These are phyloP conservation scores for Xylaria digitata DNA, from an alignment of 2,329 filamentous ascomycete species.

Conservation along the genomic window DNA sequence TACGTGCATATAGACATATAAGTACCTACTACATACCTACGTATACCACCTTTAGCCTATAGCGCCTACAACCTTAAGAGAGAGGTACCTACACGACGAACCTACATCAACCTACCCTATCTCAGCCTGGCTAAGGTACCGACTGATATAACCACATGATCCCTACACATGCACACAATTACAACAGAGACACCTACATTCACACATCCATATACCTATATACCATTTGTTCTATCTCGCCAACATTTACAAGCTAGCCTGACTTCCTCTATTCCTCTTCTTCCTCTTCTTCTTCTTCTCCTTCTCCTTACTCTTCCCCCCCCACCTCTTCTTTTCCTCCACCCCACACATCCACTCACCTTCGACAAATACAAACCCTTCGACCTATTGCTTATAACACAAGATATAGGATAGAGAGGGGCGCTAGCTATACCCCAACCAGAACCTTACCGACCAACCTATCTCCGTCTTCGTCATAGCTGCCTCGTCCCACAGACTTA, in stretches of 20 bases:
- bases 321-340: neutral
- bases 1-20: no score
- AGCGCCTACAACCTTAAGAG: no score
- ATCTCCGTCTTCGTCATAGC: neutral
- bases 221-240: neutral
- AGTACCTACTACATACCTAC: no score
- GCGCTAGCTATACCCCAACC: neutral
- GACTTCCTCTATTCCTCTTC: neutral
- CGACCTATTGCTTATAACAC: neutral
- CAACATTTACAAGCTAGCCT: neutral
- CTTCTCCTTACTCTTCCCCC: neutral
- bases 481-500: neutral
- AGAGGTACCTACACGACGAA: no score
- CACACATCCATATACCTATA: neutral
- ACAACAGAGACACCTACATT: neutral
- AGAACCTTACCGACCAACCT: no score
- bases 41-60: no score
- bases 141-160: no score
- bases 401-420: conserved; percentile 2
- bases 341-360: neutral
- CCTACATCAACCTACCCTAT: no score
- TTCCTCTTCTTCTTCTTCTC: neutral
- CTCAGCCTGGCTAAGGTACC: no score
- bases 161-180: no score
- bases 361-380: neutral